phyloP scores from a whole-genome alignment of 169 alveolate genomes.

The Eimeria maxima region DNA sequence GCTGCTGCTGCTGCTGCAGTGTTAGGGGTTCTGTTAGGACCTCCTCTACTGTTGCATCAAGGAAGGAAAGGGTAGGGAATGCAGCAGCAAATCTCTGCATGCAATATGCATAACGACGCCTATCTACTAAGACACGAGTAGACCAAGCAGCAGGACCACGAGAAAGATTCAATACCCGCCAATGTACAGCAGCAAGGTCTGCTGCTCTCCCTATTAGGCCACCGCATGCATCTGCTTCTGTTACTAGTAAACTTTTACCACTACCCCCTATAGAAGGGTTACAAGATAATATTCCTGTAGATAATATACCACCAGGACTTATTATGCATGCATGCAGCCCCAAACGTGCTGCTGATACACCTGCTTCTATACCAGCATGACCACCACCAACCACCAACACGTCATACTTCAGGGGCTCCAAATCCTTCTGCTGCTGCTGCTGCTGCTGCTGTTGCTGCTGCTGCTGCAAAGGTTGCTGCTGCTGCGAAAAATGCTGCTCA shows the following conservation, averaged over 20 bases:
- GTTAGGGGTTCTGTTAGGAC: neutral
- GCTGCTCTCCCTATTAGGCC: constrained; percentile 94
- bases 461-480: neutral
- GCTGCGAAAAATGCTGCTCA: neutral
- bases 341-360: constrained; percentile 94
- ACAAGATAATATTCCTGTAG: constrained; percentile 90
- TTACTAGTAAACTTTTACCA: constrained; percentile 95
- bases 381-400: constrained; percentile 97
- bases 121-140: constrained; percentile 94
- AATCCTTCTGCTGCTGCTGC: constrained; percentile 12
- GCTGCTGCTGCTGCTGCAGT: constrained; percentile 48
- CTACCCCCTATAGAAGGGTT: constrained; percentile 97
- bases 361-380: constrained; percentile 97
- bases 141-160: constrained; percentile 97
- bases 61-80: neutral
- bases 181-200: constrained; percentile 94
- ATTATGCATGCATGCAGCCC: neutral
- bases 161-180: constrained; percentile 92
- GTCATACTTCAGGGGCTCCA: constrained; percentile 83
- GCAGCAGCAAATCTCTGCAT: neutral
- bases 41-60: neutral
- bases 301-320: neutral
- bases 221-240: constrained; percentile 96
- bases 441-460: neutral
- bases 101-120: constrained; percentile 89